Evolutionary conservation across 2,329 filamentous ascomycete species (phyloP), one percentile per base, ranked within the genome.

Genomic region (Penicillium olsonii): DNA sequence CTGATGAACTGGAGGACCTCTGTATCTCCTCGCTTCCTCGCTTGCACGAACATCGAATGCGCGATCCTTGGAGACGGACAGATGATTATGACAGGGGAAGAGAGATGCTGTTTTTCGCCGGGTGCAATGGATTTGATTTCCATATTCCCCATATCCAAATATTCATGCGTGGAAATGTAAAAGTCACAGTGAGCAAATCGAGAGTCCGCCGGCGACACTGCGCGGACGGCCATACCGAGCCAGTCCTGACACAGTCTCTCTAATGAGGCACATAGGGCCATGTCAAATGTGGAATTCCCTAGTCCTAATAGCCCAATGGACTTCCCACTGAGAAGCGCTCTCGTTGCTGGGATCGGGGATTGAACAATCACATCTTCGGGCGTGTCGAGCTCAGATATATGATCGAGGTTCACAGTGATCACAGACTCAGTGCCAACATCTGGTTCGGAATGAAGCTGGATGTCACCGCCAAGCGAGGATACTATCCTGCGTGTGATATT

Each of bases 401-500:
- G 47, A 14, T 49, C 24, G n/a, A 53, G 43, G 15, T 18, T 35
- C 33, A 48, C 39, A n/a, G 40, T 40, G n/a, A 48, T 44, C 9
- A 45, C 42, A 5, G 59, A 44, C 29, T 64, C 49, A 5, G 66
- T 68, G 8, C 66, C 66, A 10, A 64, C 33, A 4, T 54, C 49
- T 39, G 57, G 56, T 5, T 59, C 45, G 10, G 64, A 67, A 7
- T 45, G 44, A 15, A 69, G 52, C 2, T 65, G 50, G 14, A 69
- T 62, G 7, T 52, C 44, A 2, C 67, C 67, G 11, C 56, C 55
- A 4, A 69, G 53, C 0, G 53, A 63, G 15, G 38, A 24, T 3
- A 70, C 52, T 52, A 68, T 55, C 59, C 69, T 44, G 15, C 75
- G 73, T 1, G 85, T 82, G 4, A 87, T 77, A 40, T 77, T 81